Evolutionary conservation across 306 rosid species (phyloP).

Genomic region (Carpinus fangiana): DNA sequence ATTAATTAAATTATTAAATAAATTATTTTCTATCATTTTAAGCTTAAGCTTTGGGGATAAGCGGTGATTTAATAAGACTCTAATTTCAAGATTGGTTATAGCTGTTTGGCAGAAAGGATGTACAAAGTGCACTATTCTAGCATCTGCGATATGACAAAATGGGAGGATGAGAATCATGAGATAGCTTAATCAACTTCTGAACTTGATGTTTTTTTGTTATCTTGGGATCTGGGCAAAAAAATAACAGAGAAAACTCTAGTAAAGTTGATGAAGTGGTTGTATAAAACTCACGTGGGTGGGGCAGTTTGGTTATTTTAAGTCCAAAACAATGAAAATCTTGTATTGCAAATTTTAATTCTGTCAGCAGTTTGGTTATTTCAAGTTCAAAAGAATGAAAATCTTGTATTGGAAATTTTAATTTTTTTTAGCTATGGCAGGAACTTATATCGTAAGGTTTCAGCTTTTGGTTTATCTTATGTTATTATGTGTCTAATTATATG

Average conservation of each 20-base stretch:
- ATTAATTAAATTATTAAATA: no score
- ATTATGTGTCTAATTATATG: not conserved
- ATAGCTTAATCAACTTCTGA: not conserved
- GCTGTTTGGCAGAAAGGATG: not conserved
- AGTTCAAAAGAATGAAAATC: not conserved
- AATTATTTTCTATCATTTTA: no score
- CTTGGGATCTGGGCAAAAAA: not conserved
- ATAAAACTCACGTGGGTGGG: no score
- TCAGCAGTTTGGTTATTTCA: not conserved
- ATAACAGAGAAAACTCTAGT: not conserved
- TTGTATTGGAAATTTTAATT: conserved; percentile 11
- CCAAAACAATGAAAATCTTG: not conserved
- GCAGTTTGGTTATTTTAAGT: not conserved
- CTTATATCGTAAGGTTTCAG: not conserved
- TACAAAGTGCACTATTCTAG: not conserved
- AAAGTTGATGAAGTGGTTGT: not conserved
- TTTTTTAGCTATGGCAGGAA: not conserved
- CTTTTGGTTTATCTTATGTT: conserved; percentile 9
- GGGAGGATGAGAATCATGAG: not conserved
- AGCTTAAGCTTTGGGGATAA: no score
- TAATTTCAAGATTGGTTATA: not conserved
- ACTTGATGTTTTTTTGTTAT: not conserved
- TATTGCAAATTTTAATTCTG: not conserved
- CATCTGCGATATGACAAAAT: not conserved
- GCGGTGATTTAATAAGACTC: not conserved